phyloP scores from a whole-genome alignment of 129 eudicot genomes.

The Tagetes erecta region DNA sequence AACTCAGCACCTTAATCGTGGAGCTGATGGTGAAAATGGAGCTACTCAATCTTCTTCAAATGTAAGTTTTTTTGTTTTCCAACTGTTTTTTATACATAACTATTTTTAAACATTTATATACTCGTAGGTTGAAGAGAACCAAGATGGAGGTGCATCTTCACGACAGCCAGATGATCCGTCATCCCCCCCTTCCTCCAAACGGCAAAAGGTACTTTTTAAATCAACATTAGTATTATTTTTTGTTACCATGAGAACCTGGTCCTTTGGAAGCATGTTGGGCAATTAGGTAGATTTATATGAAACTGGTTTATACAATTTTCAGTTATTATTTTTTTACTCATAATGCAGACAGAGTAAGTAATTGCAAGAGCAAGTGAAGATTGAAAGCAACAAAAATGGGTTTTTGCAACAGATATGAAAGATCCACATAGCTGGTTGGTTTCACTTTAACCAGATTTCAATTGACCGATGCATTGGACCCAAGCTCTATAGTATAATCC shows the following conservation, averaged over 20 bases:
- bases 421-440: constrained; percentile 12
- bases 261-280: too few relatives aligned
- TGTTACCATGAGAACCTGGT: neutral
- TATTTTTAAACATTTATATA: neutral
- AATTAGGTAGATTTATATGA: neutral
- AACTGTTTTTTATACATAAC: neutral
- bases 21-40: constrained; percentile 34
- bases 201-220: constrained; percentile 52
- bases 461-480: constrained; percentile 30
- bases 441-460: constrained; percentile 2
- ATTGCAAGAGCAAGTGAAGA: constrained; percentile 21
- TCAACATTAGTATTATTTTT: neutral
- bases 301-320: neutral
- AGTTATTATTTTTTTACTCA: neutral
- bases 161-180: constrained; percentile 35
- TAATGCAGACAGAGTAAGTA: constrained; percentile 38
- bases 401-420: constrained; percentile 25
- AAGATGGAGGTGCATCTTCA: constrained; percentile 44
- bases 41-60: constrained; percentile 33
- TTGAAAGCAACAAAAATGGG: constrained; percentile 8
- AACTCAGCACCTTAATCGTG: constrained; percentile 45
- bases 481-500: constrained; percentile 20
- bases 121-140: constrained; percentile 48
- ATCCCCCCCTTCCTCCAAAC: constrained; percentile 49
- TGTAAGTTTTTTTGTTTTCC: constrained; percentile 21